Conservation (phyloP, 495 filamentous ascomycete species). For the Penicillium nucicola region DNA sequence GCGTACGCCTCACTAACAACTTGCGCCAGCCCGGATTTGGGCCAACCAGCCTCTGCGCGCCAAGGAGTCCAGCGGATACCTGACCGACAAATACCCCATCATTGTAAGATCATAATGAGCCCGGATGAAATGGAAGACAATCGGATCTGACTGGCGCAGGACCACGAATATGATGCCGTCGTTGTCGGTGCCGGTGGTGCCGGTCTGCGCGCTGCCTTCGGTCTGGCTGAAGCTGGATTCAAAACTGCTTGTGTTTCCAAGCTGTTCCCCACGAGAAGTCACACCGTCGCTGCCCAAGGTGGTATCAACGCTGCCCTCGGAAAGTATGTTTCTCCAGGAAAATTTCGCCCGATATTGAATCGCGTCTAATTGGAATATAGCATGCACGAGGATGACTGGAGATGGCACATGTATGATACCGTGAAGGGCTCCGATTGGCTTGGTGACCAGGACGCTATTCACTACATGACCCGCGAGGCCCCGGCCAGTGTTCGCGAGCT, state of each 20-base stretch:
- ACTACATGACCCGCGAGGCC: constrained; percentile 98
- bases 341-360: neutral
- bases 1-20: constrained; percentile 28
- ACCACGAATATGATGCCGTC: constrained; percentile 81
- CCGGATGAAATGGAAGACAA: neutral
- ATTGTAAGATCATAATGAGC: constrained; percentile 62
- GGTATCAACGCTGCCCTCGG: constrained; percentile 96
- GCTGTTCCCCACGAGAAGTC: constrained; percentile 91
- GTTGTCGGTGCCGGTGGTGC: constrained; percentile 94
- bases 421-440: constrained; percentile 99
- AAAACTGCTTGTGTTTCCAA: constrained; percentile 98
- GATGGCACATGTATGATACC: constrained; percentile 99
- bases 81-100: constrained; percentile 84
- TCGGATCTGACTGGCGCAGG: constrained; percentile 44
- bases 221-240: constrained; percentile 95
- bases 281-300: constrained; percentile 81
- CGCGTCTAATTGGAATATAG: constrained; percentile 31
- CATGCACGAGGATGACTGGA: constrained; percentile 92
- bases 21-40: constrained; percentile 67
- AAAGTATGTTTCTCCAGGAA: constrained; percentile 51
- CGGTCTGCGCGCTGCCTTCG: constrained; percentile 92
- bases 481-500: constrained; percentile 89
- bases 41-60: constrained; percentile 80
- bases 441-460: constrained; percentile 97
- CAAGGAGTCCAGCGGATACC: constrained; percentile 81